Evolutionary conservation across 345 rosid species (phyloP).

Genomic region (Eucalyptus marginata): DNA sequence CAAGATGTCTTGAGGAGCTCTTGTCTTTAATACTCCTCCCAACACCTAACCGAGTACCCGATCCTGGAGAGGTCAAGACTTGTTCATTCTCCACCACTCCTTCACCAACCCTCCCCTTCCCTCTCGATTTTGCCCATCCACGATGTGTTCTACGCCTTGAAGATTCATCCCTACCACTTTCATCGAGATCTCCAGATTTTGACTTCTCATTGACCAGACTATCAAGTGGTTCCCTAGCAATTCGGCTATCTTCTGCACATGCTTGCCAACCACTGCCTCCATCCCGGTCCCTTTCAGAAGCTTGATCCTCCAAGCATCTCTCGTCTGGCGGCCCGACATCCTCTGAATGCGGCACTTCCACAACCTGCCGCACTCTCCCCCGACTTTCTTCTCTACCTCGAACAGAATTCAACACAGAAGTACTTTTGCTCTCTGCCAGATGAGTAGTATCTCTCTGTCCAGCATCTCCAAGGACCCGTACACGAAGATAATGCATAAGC

Average conservation of each 20-base stretch:
- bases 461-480: slow-evolving; percentile 76
- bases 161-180: slow-evolving; percentile 67
- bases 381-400: slow-evolving; percentile 81
- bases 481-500: slow-evolving; percentile 92
- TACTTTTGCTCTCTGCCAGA: slow-evolving; percentile 38
- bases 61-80: slow-evolving; percentile 48
- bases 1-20: slow-evolving; percentile 30
- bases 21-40: slow-evolving; percentile 41
- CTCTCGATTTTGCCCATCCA: slow-evolving; percentile 50
- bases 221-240: slow-evolving; percentile 30
- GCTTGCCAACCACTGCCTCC: slow-evolving; percentile 15
- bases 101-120: slow-evolving; percentile 61
- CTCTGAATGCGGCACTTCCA: slow-evolving; percentile 37
- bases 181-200: slow-evolving; percentile 34
- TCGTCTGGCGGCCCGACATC: slow-evolving; percentile 20
- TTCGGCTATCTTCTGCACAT: slow-evolving; percentile 12
- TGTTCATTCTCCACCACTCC: slow-evolving; percentile 45
- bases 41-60: slow-evolving; percentile 39
- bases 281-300: slow-evolving; percentile 23
- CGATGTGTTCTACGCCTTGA: slow-evolving; percentile 51
- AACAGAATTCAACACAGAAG: slow-evolving; percentile 9
- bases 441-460: slow-evolving; percentile 58
- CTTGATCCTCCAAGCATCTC: slow-evolving; percentile 24
- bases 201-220: not conserved
- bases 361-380: slow-evolving; percentile 52